These are phyloP conservation scores for Trichothecium roseum DNA, from an alignment of 2,329 filamentous ascomycete genomes.

Conservation along the genomic window DNA sequence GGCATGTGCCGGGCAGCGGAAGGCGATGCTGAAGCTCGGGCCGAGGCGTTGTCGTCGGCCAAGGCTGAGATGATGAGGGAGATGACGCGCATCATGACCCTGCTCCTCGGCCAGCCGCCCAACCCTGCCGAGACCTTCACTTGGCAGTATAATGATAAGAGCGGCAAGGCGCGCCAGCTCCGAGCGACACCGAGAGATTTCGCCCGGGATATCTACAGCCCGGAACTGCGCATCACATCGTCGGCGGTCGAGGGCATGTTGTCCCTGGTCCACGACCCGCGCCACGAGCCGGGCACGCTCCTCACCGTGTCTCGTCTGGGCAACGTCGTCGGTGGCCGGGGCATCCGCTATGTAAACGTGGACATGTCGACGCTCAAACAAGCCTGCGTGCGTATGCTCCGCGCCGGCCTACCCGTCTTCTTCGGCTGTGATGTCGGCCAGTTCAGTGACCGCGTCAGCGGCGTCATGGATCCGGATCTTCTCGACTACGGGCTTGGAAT, in stretches of 20 bases:
- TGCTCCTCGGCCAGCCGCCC: conserved; percentile 74
- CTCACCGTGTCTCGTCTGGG: conserved; percentile 71
- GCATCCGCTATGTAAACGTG: conserved; percentile 76
- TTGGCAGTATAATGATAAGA: conserved; percentile 70
- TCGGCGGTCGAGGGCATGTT: conserved; percentile 59
- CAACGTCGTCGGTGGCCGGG: conserved; percentile 68
- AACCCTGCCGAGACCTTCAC: conserved; percentile 57
- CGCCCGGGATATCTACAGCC: conserved; percentile 54
- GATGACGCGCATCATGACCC: conserved; percentile 69
- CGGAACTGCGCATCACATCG: conserved; percentile 37
- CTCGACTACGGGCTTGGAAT: conserved; percentile 79
- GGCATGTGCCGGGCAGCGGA: conserved; percentile 29
- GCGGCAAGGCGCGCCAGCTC: conserved; percentile 52
- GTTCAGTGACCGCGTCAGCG: conserved; percentile 55
- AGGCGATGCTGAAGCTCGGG: conserved; percentile 22
- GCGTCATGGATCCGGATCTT: conserved; percentile 72
- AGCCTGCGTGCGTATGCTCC: conserved; percentile 67
- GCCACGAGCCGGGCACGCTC: conserved; percentile 61
- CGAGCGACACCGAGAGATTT: conserved; percentile 60
- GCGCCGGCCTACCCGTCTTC: conserved; percentile 71
- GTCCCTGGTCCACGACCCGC: conserved; percentile 76
- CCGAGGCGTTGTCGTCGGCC: conserved; percentile 28
- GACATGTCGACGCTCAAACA: conserved; percentile 61
- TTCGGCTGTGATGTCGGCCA: conserved; percentile 86
- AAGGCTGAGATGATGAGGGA: conserved; percentile 73